Evolutionary conservation across 2,329 filamentous ascomycete species (phyloP), one percentile per base, ranked within the genome.

Genomic region (Phaeosphaeriaceae sp.): DNA sequence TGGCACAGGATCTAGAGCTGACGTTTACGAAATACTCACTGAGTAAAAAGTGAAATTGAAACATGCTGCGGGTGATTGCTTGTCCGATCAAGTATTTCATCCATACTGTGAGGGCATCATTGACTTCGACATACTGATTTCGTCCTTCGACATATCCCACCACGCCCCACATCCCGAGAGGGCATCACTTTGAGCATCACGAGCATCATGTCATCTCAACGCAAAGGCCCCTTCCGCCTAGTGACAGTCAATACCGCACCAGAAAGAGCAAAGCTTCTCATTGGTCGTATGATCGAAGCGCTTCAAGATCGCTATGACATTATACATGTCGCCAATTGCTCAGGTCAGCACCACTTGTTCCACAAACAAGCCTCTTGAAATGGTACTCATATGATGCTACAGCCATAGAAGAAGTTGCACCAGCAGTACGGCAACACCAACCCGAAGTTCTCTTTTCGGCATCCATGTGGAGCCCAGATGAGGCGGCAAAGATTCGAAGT

Each of bases 201-300:
- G 21, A 20, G 19, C 20, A 47, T 20, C 20, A 59, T 57, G 33
- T 22, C 54, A 41, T 48, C 22, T 22, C 52, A 45, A 46, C 60
- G 50, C 56, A 66, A 60, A 66, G 86, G 86, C 19, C 86, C 86
- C 2, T 90, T 83, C 77, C 84, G 81, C 66, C 83, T 91, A 13
- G 84, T 90, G 27, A 91, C 87, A 1, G 87, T 91, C 63, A 91
- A 90, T 77, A 89, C 84, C 1, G 86, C 84, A 1, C 88, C 88
- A 0, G 88, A 89, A 61, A 81, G 88, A 55, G 89, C 88, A 33
- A 85, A 86, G 76, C 77, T 80, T 7, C 76, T 91, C 33, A 85
- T 89, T 66, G 88, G 88, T 11, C 82, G 85, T 0, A 75, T 91
- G 40, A 81, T 84, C 11, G 85, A 89, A 55, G 83, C 82, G 13